Percentiles rank a stretch among this genome's conserved stretches.
phyloP scores from a whole-genome alignment of 1,139 yeast genomes.

The Suhomyces guaymorum region DNA sequence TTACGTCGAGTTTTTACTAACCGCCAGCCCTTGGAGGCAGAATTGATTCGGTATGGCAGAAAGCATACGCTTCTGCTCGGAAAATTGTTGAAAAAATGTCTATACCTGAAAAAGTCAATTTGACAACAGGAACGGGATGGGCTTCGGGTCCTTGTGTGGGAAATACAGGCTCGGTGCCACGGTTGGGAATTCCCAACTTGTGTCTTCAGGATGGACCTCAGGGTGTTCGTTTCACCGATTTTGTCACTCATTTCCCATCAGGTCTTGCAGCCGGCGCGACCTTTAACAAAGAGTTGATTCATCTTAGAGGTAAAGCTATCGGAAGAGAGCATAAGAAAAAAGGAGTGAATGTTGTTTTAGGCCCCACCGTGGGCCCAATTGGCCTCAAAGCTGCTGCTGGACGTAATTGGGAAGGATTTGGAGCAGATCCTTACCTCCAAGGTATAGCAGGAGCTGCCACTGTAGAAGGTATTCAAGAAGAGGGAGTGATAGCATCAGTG shows the following conservation, averaged over 20 bases:
- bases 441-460: slow-evolving; percentile 58
- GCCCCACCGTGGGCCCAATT: slow-evolving; percentile 66
- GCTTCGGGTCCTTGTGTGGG: slow-evolving; percentile 66
- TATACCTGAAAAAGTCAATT: slow-evolving; percentile 57
- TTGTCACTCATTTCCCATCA: slow-evolving; percentile 58
- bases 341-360: slow-evolving; percentile 62
- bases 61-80: slow-evolving; percentile 57
- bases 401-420: slow-evolving; percentile 67
- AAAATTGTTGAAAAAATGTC: slow-evolving; percentile 55
- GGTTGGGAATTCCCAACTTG: slow-evolving; percentile 56
- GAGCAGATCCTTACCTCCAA: slow-evolving; percentile 62
- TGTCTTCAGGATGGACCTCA: slow-evolving; percentile 68
- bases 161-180: slow-evolving; percentile 59
- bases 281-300: slow-evolving; percentile 54
- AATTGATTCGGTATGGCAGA: slow-evolving; percentile 51
- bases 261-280: slow-evolving; percentile 62
- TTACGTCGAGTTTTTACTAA: slow-evolving; percentile 7
- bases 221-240: slow-evolving; percentile 61
- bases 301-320: slow-evolving; percentile 55
- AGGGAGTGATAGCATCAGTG: slow-evolving; percentile 57
- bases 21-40: slow-evolving; percentile 43
- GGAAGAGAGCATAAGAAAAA: slow-evolving; percentile 57
- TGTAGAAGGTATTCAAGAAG: slow-evolving; percentile 58
- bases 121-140: slow-evolving; percentile 70
- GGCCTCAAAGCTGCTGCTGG: slow-evolving; percentile 67